Evolutionary conservation across 495 filamentous ascomycete genomes (phyloP).

Genomic region (Durotheca rogersii): DNA sequence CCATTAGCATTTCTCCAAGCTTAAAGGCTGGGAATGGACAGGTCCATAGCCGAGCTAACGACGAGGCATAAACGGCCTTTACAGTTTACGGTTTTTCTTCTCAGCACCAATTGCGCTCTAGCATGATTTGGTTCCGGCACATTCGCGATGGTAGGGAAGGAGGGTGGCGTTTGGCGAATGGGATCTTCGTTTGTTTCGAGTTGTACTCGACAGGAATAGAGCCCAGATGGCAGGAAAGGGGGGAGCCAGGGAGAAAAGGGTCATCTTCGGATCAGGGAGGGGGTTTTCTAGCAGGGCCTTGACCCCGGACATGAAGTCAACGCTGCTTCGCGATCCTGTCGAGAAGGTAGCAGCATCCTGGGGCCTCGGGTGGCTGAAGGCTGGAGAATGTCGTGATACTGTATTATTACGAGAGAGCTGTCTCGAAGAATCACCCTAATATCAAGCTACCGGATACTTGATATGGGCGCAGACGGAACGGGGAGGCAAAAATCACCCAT

Average conservation of each 20-base stretch:
- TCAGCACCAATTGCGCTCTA: constrained; percentile 20
- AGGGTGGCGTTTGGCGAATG: constrained; percentile 33
- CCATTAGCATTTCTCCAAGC: constrained; percentile 46
- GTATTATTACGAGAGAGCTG: constrained; percentile 19
- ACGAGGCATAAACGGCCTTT: constrained; percentile 19
- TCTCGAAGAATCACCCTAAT: constrained; percentile 2
- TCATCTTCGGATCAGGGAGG: constrained; percentile 1
- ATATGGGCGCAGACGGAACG: constrained; percentile 12
- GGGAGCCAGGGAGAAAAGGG: constrained; percentile 16
- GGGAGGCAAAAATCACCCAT: constrained; percentile 11
- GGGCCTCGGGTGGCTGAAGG: not conserved
- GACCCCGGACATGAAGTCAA: not conserved
- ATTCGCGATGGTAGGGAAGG: constrained; percentile 33
- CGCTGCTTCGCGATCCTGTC: constrained; percentile 1
- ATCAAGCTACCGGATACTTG: constrained; percentile 9
- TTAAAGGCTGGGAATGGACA: constrained; percentile 34
- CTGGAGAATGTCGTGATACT: constrained; percentile 18
- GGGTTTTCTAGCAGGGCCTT: not conserved
- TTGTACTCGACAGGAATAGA: constrained; percentile 16
- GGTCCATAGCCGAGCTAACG: constrained; percentile 21
- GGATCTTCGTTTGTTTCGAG: constrained; percentile 19
- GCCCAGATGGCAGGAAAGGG: constrained; percentile 15
- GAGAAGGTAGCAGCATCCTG: constrained; percentile 1
- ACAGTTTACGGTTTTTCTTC: constrained; percentile 11
- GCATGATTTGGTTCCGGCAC: constrained; percentile 28